Conservation (phyloP, 1,284 basidiomycete species). For the Pseudomicrostroma phylloplanum region DNA sequence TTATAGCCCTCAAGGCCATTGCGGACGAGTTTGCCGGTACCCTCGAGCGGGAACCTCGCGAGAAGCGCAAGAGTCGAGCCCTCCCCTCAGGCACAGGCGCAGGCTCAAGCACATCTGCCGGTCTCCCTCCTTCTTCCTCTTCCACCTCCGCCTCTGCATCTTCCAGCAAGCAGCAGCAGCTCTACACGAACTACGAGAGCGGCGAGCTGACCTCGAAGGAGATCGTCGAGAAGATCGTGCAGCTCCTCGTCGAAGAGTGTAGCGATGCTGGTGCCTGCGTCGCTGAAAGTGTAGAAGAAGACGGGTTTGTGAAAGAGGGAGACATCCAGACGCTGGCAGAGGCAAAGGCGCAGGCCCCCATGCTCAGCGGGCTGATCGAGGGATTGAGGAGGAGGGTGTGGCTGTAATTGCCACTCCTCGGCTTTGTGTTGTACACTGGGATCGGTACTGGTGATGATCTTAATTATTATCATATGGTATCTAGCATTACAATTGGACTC, state of each 20-base stretch:
- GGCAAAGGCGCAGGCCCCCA: conserved; percentile 34
- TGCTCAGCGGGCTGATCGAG: conserved; percentile 36
- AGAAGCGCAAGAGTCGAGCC: neutral
- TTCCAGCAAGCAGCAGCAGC: neutral
- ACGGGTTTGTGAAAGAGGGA: conserved; percentile 25
- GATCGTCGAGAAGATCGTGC: conserved; percentile 82
- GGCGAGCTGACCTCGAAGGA: conserved; percentile 53
- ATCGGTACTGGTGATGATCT: too few species aligned
- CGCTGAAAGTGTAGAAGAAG: conserved; percentile 12
- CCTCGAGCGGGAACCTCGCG: neutral
- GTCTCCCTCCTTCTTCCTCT: neutral
- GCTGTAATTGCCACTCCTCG: conserved; percentile 17
- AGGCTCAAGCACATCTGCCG: neutral
- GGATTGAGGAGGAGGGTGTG: conserved; percentile 41
- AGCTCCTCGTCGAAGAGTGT: conserved; percentile 67
- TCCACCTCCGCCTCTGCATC: neutral
- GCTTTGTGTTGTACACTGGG: too few species aligned
- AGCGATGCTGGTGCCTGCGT: conserved; percentile 27
- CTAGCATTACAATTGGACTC: too few species aligned
- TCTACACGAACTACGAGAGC: neutral
- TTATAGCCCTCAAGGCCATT: conserved; percentile 39
- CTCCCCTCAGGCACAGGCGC: neutral
- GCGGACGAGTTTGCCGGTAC: conserved; percentile 26
- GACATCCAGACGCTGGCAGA: conserved; percentile 41
- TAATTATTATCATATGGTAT: too few species aligned